Evolutionary conservation across 2,329 filamentous ascomycete genomes (phyloP).

Genomic region (Claviceps purpurea): DNA sequence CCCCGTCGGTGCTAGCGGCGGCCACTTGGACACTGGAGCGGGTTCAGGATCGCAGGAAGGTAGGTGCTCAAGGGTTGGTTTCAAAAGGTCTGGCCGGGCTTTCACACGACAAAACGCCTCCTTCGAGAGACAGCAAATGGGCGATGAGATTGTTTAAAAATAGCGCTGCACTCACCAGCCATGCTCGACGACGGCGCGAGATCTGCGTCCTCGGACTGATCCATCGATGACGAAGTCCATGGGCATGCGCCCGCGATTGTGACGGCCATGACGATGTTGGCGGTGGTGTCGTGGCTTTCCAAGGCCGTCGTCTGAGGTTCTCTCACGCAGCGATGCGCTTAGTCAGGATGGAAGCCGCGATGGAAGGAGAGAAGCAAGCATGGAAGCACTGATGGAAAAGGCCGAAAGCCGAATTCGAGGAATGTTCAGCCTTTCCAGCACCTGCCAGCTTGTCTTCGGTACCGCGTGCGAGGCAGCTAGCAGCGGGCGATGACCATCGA

Average conservation of each 20-base stretch:
- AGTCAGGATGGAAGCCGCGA: conserved; percentile 2
- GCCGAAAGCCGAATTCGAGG: not conserved
- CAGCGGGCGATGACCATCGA: not conserved
- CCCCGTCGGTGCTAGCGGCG: not conserved
- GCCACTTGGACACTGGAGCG: not conserved
- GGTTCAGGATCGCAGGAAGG: not conserved
- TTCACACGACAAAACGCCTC: not conserved
- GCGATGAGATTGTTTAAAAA: not conserved
- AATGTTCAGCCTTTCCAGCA: not conserved
- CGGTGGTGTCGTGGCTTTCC: not conserved
- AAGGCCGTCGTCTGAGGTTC: not conserved
- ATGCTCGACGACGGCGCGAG: conserved; percentile 1
- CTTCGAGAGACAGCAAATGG: not conserved
- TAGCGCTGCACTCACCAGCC: not conserved
- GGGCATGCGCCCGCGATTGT: conserved; percentile 1
- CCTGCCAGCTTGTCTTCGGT: not conserved
- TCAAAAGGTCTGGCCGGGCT: not conserved
- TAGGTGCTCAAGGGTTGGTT: not conserved
- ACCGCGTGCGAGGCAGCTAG: not conserved
- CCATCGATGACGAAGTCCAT: not conserved
- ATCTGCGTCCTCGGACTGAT: not conserved
- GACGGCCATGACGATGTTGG: conserved; percentile 4
- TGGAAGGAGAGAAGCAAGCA: conserved; percentile 2
- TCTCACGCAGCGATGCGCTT: not conserved
- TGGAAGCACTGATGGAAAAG: not conserved